Evolutionary conservation across 2,329 filamentous ascomycete genomes (phyloP).

Genomic region (Sphaerulina vaccinii): DNA sequence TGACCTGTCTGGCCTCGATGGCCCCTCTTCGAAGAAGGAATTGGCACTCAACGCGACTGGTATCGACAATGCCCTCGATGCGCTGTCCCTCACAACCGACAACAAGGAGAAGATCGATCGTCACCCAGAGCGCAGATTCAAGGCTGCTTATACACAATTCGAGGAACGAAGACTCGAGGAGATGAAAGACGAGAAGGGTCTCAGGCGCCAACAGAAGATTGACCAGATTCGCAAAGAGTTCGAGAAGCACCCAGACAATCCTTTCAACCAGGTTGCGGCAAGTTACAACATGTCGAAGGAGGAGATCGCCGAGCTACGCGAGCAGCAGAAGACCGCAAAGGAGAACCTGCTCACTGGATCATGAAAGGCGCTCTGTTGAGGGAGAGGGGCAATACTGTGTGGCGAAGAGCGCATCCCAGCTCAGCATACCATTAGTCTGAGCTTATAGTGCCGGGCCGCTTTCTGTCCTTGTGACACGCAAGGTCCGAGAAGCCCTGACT

Average conservation of each 20-base stretch:
- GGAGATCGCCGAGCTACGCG: constrained; percentile 66
- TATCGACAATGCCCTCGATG: constrained; percentile 92
- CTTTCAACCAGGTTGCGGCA: constrained; percentile 81
- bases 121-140: constrained; percentile 83
- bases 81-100: constrained; percentile 66
- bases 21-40: constrained; percentile 47
- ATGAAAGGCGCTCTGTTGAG: too few species aligned
- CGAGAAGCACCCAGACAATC: constrained; percentile 90
- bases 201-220: constrained; percentile 80
- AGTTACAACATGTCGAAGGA: constrained; percentile 75
- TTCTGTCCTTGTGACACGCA: too few species aligned
- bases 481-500: too few species aligned
- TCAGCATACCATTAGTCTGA: neutral
- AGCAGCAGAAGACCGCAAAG: constrained; percentile 37
- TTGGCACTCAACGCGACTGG: constrained; percentile 74
- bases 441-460: too few species aligned
- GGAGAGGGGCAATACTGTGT: too few species aligned
- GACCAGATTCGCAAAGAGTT: constrained; percentile 88
- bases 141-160: constrained; percentile 79
- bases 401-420: neutral
- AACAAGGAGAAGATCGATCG: constrained; percentile 72
- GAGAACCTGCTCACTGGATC: constrained; percentile 28
- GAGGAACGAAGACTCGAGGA: constrained; percentile 79
- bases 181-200: constrained; percentile 79
- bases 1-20: constrained; percentile 72